phyloP scores from a whole-genome alignment of 257 asterid genomes.

The Lantana camara region DNA sequence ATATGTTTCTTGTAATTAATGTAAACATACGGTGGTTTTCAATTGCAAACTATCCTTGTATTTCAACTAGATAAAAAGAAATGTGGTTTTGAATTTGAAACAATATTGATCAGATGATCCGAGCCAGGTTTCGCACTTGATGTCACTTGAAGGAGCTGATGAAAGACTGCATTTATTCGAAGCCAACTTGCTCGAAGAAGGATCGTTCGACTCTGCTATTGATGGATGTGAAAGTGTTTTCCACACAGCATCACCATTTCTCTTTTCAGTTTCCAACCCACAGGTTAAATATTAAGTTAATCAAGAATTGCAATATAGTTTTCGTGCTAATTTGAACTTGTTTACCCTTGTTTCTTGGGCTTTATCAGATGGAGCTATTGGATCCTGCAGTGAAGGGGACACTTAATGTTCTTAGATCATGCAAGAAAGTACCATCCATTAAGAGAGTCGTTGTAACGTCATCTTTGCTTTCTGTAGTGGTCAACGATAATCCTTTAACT shows the following conservation, averaged over 20 bases:
- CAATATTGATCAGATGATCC: slow-evolving; percentile 48
- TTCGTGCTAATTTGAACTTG: not conserved
- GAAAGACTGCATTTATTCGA: slow-evolving; percentile 52
- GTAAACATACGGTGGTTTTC: too few relatives aligned
- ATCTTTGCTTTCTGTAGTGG: slow-evolving; percentile 48
- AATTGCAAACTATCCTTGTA: too few relatives aligned
- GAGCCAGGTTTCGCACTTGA: slow-evolving; percentile 45
- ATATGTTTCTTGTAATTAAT: too few relatives aligned
- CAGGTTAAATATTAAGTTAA: too few relatives aligned
- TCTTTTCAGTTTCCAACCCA: slow-evolving; percentile 33
- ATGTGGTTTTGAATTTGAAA: not conserved
- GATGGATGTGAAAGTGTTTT: slow-evolving; percentile 68
- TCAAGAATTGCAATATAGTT: too few relatives aligned
- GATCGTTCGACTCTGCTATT: slow-evolving; percentile 52
- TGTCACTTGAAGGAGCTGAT: slow-evolving; percentile 57
- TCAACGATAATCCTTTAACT: slow-evolving; percentile 26
- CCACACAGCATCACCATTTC: slow-evolving; percentile 66
- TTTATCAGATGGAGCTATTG: slow-evolving; percentile 49
- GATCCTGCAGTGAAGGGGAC: slow-evolving; percentile 78
- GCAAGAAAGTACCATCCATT: slow-evolving; percentile 46
- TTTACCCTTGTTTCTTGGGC: not conserved
- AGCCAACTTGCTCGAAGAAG: slow-evolving; percentile 51
- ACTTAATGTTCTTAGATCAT: slow-evolving; percentile 54
- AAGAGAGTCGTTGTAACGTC: slow-evolving; percentile 60
- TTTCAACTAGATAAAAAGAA: too few relatives aligned